Evolutionary conservation across 371 early-diverging fungal genomes (phyloP), one percentile per base, ranked within the genome.

Genomic region (Rhizopus sp.): DNA sequence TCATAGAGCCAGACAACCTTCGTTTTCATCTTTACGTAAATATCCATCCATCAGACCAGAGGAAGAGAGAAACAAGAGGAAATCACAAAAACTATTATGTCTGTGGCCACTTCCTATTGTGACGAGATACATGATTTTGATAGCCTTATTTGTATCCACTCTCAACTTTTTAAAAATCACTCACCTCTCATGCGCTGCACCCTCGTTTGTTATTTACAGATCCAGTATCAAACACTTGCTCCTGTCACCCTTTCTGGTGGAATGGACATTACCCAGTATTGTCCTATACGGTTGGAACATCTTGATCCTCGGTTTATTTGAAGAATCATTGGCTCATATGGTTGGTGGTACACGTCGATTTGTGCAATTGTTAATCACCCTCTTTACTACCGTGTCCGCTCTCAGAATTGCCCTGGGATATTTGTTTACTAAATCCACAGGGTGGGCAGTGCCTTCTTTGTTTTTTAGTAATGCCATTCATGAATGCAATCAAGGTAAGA

Each of bases 401-500:
- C 3, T 83, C 12, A 75, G 86, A 34, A 66, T 80, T 40, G 51
- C 54, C 8, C 38, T 80, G 10, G 86, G 86, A 9, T 80, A 74
- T 57, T 8, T 80, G 12, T 86, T 86, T 59, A 80, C 83, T 30
- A 78, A 77, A 45, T 70, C 78, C 4, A 78, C 79, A 2, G 86
- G 86, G 0, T 86, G 73, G 73, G 77, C 80, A 1, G 54, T 83
- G 31, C 86, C 86, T 33, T 62, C 59, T 2, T 59, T 86, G 23
- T 84, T 86, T 53, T 86, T 86, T 52, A 83, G 78, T 55, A 77
- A 86, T 58, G 66, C 81, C 4, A 66, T 83, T 61, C 83, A 82
- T 60, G 86, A 86, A 48, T 84, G 83, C 64, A 84, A 66, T 59
- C 72, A 82, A 70, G 86, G 86, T 84, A 58, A 61, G 31, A 34